Base-by-base conservation (phyloP, 345 rosid genomes). In the Eucalyptus virginea region DNA sequence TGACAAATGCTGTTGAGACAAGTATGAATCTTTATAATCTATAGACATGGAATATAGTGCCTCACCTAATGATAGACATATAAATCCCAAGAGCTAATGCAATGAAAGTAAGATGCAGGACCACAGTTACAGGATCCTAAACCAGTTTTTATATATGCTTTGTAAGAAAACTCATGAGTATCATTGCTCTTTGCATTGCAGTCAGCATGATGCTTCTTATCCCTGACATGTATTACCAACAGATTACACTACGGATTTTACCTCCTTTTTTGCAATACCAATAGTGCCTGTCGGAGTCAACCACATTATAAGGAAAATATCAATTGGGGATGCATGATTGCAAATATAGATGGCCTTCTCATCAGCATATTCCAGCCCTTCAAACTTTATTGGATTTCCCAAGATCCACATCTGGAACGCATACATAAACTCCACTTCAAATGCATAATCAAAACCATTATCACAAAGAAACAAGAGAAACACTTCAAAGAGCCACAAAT, bases 251-350 rank as follows among this genome's bases (percentile, higher is more conserved):
- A 77, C 23, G 47, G 58, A 51, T 18, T 8, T 26, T 58, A 94
- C 96, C 94, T 95, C 95, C 88, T 93, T 94, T 93, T 95, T 94
- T 50, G 95, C 95, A 72, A 95, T 89, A 86, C 94, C 95, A 90
- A 95, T 93, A 1, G 95, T 95, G 52, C 95, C 95, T 0, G 94
- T 93, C 6, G 95, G 95, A 77, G 92, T 90, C 92, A 93, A 90
- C 95, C 96, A 94, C 95, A 94, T 94, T 11, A 91, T 88, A 69
- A 95, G 92, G 92, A 94, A 92, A 88, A 92, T 90, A 90, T 95
- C 95, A 3, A 94, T 92, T 17, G 94, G 96, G 87, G 96, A 94
- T 51, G 94, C 94, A 88, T 94, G 96, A 58, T 95, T 95, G 86
- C 95, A 88, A 90, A 94, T 93, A 88, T 93, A 94, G 88, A 93